Percentiles rank a stretch among this genome's conserved stretches.
Evolutionary conservation across 257 asterid genomes (phyloP).

Genomic region (Linaria vulgaris): DNA sequence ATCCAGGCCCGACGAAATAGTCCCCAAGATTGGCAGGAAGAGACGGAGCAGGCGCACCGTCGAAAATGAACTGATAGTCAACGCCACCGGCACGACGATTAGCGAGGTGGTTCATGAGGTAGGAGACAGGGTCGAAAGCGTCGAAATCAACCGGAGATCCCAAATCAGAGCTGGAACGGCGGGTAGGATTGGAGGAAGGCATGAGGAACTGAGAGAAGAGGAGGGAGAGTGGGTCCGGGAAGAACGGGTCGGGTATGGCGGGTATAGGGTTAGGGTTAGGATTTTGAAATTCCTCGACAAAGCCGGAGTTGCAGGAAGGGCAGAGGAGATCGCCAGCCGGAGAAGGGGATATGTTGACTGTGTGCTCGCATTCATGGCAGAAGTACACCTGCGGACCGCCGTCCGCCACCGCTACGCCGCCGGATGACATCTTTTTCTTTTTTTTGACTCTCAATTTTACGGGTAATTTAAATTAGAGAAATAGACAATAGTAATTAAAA

Average conservation of each 20-base stretch:
- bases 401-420: constrained; percentile 62
- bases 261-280: constrained; percentile 41
- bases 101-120: constrained; percentile 40
- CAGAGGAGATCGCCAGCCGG: constrained; percentile 55
- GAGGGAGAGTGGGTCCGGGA: constrained; percentile 38
- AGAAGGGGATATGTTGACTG: constrained; percentile 46
- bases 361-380: constrained; percentile 69
- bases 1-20: constrained; percentile 67
- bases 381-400: constrained; percentile 61
- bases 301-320: constrained; percentile 30
- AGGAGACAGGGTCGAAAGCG: constrained; percentile 46
- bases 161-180: constrained; percentile 17
- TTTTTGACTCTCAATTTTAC: too few relatives aligned
- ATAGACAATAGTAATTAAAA: too few relatives aligned
- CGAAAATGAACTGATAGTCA: constrained; percentile 54
- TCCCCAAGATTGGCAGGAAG: constrained; percentile 55
- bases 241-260: constrained; percentile 27
- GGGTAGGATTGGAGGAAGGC: constrained; percentile 16
- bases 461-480: too few relatives aligned
- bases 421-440: constrained; percentile 71
- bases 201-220: constrained; percentile 40
- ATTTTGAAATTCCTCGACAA: constrained; percentile 47
- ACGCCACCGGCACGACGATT: constrained; percentile 59
- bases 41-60: constrained; percentile 30
- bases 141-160: constrained; percentile 33